Evolutionary conservation across 306 rosid genomes (phyloP), one percentile per base, ranked within the genome.

Genomic region (Alnus rubra): DNA sequence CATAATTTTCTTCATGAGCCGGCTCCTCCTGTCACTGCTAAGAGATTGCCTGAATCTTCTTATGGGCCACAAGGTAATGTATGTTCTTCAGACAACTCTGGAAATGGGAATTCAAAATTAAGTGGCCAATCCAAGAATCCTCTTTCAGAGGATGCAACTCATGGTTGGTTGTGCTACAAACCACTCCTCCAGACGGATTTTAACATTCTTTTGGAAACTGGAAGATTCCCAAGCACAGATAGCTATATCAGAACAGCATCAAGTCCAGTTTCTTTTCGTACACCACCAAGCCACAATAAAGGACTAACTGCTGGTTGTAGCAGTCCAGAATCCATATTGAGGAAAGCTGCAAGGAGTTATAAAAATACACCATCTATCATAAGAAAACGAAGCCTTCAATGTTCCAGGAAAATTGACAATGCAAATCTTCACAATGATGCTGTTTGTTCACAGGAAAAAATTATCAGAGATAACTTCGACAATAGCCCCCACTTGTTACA

Each of bases 311-410:
- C 7, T 76, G 33, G 52, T 13, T 30, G 35, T 23, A 42, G 47
- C 6, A 76, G 78, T 71, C 72, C 76, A 18, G 74, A 37, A 54
- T 76, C 68, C 12, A 28, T 30, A 11, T 73, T 82, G 58, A 86
- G 77, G 42, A 63, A 64, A 30, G 69, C 82, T 19, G 81, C 79
- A 9, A 75, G 45, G 63, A 78, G 55, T 45, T 86, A 51, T 42
- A 75, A 77, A 73, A 69, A 75, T 42, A 49, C 71, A 3, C 89
- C 89, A 23, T 80, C 89, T 49, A 86, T 82, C 76, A 73, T 85
- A 49, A 75, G 84, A 73, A 85, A 69, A 82, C 75, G 80, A 50
- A 63, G 44, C 5, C 11, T 23, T 37, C 14, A 35, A 37, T 31
- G 19, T 6, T 65, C 73, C 37, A 23, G 16, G 73, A 60, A 56